Evolutionary conservation across 352 stramenopile species (phyloP), one percentile per base, ranked within the genome.

Genomic region (Blastocystis sp.): DNA sequence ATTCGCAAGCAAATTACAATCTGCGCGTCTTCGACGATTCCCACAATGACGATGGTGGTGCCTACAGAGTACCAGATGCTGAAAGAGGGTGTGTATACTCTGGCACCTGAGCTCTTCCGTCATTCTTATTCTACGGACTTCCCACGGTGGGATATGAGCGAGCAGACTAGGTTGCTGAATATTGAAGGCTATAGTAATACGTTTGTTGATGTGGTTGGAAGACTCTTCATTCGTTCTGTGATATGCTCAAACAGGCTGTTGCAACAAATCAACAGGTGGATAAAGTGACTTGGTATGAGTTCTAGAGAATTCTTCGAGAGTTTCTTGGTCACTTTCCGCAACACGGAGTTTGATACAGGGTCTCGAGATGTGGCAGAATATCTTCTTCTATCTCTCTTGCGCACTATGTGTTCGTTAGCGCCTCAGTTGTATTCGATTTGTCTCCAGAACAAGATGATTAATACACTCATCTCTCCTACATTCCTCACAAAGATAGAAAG

Each of bases 31-130:
- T 13, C 7, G 8, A 26, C 29, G 47, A 8, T 18, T 11, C 9
- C 20, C 15, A 11, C 26, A 9, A 13, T 84, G 29, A 63, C 26
- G 5, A 29, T 84, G 20, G 18, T 39, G 1, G 73, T 68, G 50
- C 73, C 73, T 0, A n/a, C 29, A 18, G 29, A 45, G 43, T 84
- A 84, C 56, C 18, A 84, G 50, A 64, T 84, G 73, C 50, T 68
- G 15, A n/a, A 64, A 43, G n/a, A 84, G 8, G 73, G 73, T 11
- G 53, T 84, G n/a, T 50, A 29, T 9, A 45, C 20, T 8, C n/a
- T 84, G 45, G 68, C 73, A n/a, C 73, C 73, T 37, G 47, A 50
- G 15, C 73, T 84, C 18, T 84, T 84, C 73, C 73, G 73, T n/a
- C 50, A 84, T 3, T 9, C 8, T 11, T 39, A 45, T 8, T 23